These are phyloP conservation scores for Blastocystis sp. DNA, from an alignment of 352 stramenopile genomes.

Conservation along the genomic window DNA sequence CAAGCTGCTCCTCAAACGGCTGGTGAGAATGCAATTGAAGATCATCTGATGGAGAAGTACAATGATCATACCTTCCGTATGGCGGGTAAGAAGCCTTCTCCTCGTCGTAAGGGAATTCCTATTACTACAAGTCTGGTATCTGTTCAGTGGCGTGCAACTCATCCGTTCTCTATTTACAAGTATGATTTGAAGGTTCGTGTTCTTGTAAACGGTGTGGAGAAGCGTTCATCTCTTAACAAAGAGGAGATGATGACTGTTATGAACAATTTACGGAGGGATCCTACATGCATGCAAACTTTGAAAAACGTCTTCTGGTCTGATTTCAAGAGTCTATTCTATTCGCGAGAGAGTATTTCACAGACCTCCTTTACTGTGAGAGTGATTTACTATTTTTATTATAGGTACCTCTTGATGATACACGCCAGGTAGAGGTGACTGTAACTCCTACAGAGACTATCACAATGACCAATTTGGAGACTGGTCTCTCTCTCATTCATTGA, in stretches of 20 bases:
- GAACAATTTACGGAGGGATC: neutral
- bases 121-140: conserved; percentile 27
- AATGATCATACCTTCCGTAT: neutral
- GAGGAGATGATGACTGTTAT: conserved; percentile 22
- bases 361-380: neutral
- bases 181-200: conserved; percentile 24
- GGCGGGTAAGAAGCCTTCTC: neutral
- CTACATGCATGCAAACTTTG: neutral
- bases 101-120: neutral
- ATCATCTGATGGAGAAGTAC: neutral
- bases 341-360: neutral
- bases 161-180: conserved; percentile 38
- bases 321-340: conserved; percentile 56
- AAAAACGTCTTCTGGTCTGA: conserved; percentile 42
- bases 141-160: neutral
- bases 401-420: conserved; percentile 1
- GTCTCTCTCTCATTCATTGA: neutral
- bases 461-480: neutral
- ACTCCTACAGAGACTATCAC: conserved; percentile 29
- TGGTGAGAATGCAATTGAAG: conserved; percentile 9
- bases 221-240: neutral
- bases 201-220: neutral
- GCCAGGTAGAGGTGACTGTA: conserved; percentile 1
- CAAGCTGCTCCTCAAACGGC: neutral
- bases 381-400: no score